These are phyloP conservation scores for Fraxinus xanthoxyloides DNA, from an alignment of 305 asterid genomes.

Conservation along the genomic window DNA sequence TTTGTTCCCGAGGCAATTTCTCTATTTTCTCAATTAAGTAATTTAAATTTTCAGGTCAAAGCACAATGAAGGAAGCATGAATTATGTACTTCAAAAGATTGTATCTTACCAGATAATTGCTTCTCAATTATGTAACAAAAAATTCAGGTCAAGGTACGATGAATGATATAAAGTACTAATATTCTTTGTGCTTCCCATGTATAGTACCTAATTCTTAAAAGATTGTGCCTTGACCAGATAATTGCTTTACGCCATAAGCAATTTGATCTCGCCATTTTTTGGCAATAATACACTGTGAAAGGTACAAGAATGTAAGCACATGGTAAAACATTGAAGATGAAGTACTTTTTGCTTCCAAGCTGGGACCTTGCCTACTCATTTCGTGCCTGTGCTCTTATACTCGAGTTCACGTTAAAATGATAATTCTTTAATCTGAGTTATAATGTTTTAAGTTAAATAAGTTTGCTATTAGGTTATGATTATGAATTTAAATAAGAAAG, in stretches of 20 bases:
- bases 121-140: not conserved
- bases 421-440: conserved; percentile 8
- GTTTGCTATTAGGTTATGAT: not conserved
- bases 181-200: not conserved
- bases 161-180: not conserved
- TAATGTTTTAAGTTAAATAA: not conserved
- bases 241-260: not conserved
- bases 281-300: not conserved
- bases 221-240: not conserved
- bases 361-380: not conserved
- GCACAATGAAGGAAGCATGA: not conserved
- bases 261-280: conserved; percentile 10
- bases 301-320: conserved; percentile 4
- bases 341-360: not conserved
- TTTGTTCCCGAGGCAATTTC: conserved; percentile 85
- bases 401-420: not conserved
- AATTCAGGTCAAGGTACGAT: not conserved
- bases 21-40: not conserved
- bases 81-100: not conserved
- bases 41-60: not conserved
- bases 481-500: not conserved
- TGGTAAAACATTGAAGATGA: not conserved
- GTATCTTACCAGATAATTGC: conserved; percentile 1
- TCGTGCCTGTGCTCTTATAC: not conserved
- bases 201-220: not conserved